phyloP scores from a whole-genome alignment of 768 basidiomycete species.

The Russula abietina region DNA sequence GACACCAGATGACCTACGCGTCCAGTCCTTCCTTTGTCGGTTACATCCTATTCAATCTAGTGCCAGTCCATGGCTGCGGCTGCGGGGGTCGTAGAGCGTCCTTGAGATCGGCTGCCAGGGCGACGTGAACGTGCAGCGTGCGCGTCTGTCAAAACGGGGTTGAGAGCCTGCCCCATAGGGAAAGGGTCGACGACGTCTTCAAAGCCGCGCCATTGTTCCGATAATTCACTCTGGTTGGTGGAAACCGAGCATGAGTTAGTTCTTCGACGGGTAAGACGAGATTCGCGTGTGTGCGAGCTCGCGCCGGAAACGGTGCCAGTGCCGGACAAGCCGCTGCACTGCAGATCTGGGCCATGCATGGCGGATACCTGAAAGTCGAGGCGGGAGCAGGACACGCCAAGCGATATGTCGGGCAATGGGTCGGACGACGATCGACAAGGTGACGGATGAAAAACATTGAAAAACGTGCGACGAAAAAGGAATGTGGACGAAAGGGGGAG shows the following conservation, averaged over 20 bases:
- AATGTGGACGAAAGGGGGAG: no score
- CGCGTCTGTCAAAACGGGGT: not conserved
- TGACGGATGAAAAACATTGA: no score
- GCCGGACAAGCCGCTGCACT: not conserved
- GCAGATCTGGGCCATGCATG: constrained; percentile 10
- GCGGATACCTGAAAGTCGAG: constrained; percentile 17
- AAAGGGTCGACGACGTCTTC: not conserved
- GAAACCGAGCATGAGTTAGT: constrained; percentile 14
- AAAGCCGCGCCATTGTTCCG: not conserved
- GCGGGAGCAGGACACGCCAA: constrained; percentile 3
- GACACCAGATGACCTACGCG: no score
- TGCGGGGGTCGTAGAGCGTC: not conserved
- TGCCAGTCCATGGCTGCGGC: not conserved
- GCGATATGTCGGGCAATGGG: constrained; percentile 6
- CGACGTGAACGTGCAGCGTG: constrained; percentile 6
- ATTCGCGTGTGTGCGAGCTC: not conserved
- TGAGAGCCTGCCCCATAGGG: constrained; percentile 8
- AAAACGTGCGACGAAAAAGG: no score
- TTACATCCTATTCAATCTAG: no score
- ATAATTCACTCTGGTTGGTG: not conserved
- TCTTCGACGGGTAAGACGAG: constrained; percentile 1
- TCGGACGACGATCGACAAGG: no score
- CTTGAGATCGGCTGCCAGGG: constrained; percentile 2
- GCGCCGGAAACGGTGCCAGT: not conserved
- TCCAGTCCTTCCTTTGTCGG: no score